A percentile compares a stretch with the other conserved stretches of the same genome.
These are phyloP conservation scores for Draba incana DNA, from an alignment of 345 rosid species.

Conservation along the genomic window DNA sequence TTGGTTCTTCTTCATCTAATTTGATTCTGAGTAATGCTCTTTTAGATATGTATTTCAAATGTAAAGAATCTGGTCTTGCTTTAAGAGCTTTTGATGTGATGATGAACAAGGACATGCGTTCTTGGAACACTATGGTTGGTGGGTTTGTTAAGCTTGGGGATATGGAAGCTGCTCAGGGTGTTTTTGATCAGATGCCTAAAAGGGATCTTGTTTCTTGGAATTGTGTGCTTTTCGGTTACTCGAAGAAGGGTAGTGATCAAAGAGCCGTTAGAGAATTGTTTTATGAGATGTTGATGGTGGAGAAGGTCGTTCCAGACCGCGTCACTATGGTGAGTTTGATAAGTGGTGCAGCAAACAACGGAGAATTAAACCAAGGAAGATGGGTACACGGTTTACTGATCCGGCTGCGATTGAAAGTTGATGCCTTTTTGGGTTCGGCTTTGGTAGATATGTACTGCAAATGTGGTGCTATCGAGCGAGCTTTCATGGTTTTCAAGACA, in stretches of 20 bases:
- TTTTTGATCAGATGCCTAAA: slow-evolving; percentile 53
- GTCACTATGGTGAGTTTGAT: slow-evolving; percentile 52
- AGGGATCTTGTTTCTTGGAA: slow-evolving; percentile 59
- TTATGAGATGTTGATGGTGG: slow-evolving; percentile 39
- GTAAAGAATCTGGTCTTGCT: slow-evolving; percentile 47
- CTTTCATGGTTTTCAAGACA: slow-evolving; percentile 47
- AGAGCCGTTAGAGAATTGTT: slow-evolving; percentile 42
- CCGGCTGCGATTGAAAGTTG: slow-evolving; percentile 40
- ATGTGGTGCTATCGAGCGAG: slow-evolving; percentile 54
- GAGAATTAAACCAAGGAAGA: slow-evolving; percentile 51
- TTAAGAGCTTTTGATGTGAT: slow-evolving; percentile 44
- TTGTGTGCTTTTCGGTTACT: slow-evolving; percentile 55
- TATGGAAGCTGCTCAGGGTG: slow-evolving; percentile 45
- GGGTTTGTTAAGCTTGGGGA: slow-evolving; percentile 53
- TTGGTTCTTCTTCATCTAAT: slow-evolving; percentile 45
- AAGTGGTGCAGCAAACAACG: slow-evolving; percentile 48
- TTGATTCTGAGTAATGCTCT: slow-evolving; percentile 56
- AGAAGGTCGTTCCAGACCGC: slow-evolving; percentile 50
- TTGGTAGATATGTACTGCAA: slow-evolving; percentile 61
- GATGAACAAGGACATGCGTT: slow-evolving; percentile 44
- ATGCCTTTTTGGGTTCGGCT: slow-evolving; percentile 54
- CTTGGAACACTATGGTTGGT: slow-evolving; percentile 63
- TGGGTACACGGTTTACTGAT: slow-evolving; percentile 51
- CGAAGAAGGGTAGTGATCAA: slow-evolving; percentile 45
- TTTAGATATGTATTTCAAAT: slow-evolving; percentile 55